These are phyloP conservation scores for Fusarium clavum DNA, from an alignment of 2,329 filamentous ascomycete species.

Conservation along the genomic window DNA sequence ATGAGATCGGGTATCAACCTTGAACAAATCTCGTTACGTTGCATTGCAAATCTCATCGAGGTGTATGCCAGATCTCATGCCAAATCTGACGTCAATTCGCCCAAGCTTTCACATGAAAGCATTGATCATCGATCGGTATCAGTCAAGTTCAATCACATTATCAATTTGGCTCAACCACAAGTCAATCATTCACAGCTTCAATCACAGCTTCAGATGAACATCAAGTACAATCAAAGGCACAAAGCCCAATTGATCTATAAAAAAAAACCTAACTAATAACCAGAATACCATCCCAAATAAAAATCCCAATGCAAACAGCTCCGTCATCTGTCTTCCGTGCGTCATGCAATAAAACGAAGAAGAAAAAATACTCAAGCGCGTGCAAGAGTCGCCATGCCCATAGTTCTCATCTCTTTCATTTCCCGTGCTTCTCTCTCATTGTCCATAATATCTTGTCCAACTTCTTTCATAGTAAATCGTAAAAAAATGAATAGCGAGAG, in stretches of 20 bases:
- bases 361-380: constrained; percentile 18
- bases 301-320: constrained; percentile 36
- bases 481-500: constrained; percentile 11
- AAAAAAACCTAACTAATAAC: background rate
- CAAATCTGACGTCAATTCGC: background rate
- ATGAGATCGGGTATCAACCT: background rate
- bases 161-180: no score
- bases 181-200: no score
- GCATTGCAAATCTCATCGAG: background rate
- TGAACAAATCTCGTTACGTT: background rate
- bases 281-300: constrained; percentile 5
- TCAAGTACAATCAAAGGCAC: background rate
- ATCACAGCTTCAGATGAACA: background rate
- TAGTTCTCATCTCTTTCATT: no score
- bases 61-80: background rate
- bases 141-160: no score
- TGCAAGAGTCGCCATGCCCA: constrained; percentile 14
- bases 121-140: no score
- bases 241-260: constrained; percentile 5
- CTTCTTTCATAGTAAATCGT: constrained; percentile 19
- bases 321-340: constrained; percentile 35
- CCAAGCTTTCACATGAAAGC: background rate
- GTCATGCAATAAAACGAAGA: constrained; percentile 27
- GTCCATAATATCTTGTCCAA: background rate
- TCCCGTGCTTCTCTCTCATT: background rate